These are phyloP conservation scores for Magnolia sinica DNA, from an alignment of 164 flowering plant genomes.

Conservation along the genomic window DNA sequence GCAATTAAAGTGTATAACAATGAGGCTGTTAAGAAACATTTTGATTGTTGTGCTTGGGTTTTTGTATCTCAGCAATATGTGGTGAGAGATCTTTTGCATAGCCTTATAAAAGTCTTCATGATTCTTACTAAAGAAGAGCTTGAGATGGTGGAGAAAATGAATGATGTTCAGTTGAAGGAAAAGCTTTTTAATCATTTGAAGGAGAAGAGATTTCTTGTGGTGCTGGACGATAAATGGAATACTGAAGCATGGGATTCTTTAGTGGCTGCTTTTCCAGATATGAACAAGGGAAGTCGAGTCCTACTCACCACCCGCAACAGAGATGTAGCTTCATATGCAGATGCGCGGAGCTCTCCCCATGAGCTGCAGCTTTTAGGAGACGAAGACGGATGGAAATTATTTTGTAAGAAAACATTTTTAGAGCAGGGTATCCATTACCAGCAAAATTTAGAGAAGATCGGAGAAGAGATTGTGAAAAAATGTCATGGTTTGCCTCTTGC, in stretches of 20 bases:
- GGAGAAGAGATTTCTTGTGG: conserved; percentile 16
- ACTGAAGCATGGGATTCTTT: conserved; percentile 23
- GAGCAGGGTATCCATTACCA: neutral
- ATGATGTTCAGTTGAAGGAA: conserved; percentile 6
- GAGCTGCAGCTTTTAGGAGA: conserved; percentile 2
- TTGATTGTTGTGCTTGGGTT: conserved; percentile 36
- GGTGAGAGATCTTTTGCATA: neutral
- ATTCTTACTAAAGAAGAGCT: neutral
- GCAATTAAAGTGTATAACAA: conserved; percentile 27
- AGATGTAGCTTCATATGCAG: conserved; percentile 6
- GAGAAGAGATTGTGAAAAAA: conserved; percentile 33
- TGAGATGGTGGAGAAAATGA: neutral
- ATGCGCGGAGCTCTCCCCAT: conserved; percentile 3
- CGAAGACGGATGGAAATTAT: conserved; percentile 29
- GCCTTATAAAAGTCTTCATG: neutral
- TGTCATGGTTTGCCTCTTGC: conserved; percentile 54
- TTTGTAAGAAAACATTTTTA: conserved; percentile 19
- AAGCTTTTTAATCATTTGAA: neutral
- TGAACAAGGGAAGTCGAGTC: conserved; percentile 22
- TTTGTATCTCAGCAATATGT: conserved; percentile 12
- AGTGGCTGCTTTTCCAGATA: conserved; percentile 25
- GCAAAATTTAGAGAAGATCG: neutral
- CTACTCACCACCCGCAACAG: conserved; percentile 29
- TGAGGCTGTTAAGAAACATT: conserved; percentile 12
- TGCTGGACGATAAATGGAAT: conserved; percentile 40